These are phyloP conservation scores for Backusella tarrabulga DNA, from an alignment of 192 early-diverging fungal species.

Conservation along the genomic window DNA sequence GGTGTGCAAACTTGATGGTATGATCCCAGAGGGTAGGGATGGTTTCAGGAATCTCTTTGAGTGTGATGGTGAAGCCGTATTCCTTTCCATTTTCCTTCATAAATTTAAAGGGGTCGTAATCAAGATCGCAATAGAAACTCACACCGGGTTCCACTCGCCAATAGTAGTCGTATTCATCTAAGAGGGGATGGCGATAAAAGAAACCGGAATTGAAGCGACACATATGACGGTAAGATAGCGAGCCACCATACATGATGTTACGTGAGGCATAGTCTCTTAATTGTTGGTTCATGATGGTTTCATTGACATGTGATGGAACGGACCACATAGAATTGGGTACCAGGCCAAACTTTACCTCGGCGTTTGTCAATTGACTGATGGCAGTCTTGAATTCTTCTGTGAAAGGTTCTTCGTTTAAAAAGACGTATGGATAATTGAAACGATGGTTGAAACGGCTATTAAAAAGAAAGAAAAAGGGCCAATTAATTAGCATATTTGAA, in stretches of 20 bases:
- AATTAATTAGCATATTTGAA: neutral
- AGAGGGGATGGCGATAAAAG: conserved; percentile 54
- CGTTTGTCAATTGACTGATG: conserved; percentile 42
- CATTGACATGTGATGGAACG: conserved; percentile 69
- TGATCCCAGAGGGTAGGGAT: conserved; percentile 57
- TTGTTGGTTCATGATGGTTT: conserved; percentile 54
- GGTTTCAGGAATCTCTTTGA: conserved; percentile 50
- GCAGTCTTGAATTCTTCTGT: conserved; percentile 57
- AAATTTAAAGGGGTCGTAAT: conserved; percentile 59
- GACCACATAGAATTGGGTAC: conserved; percentile 75
- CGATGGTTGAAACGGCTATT: conserved; percentile 63
- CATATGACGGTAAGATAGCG: conserved; percentile 83
- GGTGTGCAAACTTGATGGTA: conserved; percentile 29
- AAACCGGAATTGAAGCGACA: conserved; percentile 69
- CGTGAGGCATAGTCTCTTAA: conserved; percentile 54
- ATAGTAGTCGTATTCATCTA: conserved; percentile 68
- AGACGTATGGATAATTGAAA: conserved; percentile 77
- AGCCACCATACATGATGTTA: conserved; percentile 70
- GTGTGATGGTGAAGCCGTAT: conserved; percentile 57
- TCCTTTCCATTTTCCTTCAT: conserved; percentile 56
- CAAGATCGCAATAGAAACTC: conserved; percentile 55
- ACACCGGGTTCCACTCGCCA: conserved; percentile 72
- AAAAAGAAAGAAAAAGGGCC: neutral
- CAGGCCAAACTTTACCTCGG: conserved; percentile 63
- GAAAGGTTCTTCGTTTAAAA: conserved; percentile 74